phyloP scores from a whole-genome alignment of 2,329 filamentous ascomycete genomes.

The Colletotrichum sojae region DNA sequence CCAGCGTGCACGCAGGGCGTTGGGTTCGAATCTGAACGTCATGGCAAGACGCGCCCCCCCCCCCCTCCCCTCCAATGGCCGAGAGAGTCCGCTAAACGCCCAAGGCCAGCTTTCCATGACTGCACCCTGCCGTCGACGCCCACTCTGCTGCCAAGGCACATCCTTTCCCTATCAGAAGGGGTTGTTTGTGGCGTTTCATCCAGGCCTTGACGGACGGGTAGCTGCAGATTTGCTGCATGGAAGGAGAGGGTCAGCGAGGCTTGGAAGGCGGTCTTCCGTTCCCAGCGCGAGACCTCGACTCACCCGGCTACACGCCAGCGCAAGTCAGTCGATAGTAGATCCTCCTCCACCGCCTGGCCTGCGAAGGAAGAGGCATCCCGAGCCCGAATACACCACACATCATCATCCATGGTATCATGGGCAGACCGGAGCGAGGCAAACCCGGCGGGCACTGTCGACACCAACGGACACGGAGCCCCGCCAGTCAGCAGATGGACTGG shows the following conservation, averaged over 20 bases:
- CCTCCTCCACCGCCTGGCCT: slow-evolving; percentile 15
- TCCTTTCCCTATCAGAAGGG: slow-evolving; percentile 57
- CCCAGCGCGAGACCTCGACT: slow-evolving; percentile 32
- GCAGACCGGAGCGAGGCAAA: slow-evolving; percentile 6
- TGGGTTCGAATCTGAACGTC: slow-evolving; percentile 45
- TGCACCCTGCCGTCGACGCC: slow-evolving; percentile 58
- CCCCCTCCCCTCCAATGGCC: slow-evolving; percentile 49
- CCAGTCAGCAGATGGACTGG: slow-evolving; percentile 21
- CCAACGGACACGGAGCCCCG: slow-evolving; percentile 3
- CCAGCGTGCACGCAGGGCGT: slow-evolving; percentile 38
- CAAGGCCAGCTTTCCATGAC: slow-evolving; percentile 50
- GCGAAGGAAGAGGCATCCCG: slow-evolving; percentile 15
- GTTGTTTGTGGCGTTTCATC: slow-evolving; percentile 64
- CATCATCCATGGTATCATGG: slow-evolving; percentile 20
- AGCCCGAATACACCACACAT: slow-evolving; percentile 9
- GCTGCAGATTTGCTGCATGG: slow-evolving; percentile 63
- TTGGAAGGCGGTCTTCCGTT: slow-evolving; percentile 36
- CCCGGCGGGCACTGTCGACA: slow-evolving; percentile 6
- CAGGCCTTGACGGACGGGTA: slow-evolving; percentile 62
- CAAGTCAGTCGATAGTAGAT: slow-evolving; percentile 37
- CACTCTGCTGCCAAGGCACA: slow-evolving; percentile 51
- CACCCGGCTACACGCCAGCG: slow-evolving; percentile 26
- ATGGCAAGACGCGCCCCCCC: slow-evolving; percentile 32
- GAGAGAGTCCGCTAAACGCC: slow-evolving; percentile 49
- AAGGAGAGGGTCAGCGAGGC: slow-evolving; percentile 51